phyloP scores from a whole-genome alignment of 768 basidiomycete species.

The Naganishia friedmannii region DNA sequence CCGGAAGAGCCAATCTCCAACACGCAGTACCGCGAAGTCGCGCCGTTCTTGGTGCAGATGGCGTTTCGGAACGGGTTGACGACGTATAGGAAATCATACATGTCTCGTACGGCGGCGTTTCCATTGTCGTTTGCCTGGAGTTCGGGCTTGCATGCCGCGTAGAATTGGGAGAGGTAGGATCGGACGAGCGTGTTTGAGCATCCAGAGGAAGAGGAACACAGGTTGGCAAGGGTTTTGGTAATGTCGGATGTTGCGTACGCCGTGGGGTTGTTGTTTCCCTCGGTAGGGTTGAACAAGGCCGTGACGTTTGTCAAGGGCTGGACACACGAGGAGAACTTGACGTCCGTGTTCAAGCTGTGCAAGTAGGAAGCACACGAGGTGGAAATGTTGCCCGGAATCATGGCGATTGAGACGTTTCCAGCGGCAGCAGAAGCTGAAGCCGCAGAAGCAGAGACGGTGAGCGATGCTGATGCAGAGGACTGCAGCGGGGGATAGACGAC shows the following conservation, averaged over 20 bases:
- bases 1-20: slow-evolving; percentile 54
- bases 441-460: slow-evolving; percentile 32
- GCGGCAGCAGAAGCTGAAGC: slow-evolving; percentile 41
- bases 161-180: slow-evolving; percentile 65
- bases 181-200: slow-evolving; percentile 59
- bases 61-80: slow-evolving; percentile 65
- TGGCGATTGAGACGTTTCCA: slow-evolving; percentile 49
- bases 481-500: background rate
- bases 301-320: slow-evolving; percentile 58
- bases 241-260: slow-evolving; percentile 36
- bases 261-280: slow-evolving; percentile 53
- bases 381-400: slow-evolving; percentile 70
- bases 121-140: slow-evolving; percentile 55
- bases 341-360: slow-evolving; percentile 61
- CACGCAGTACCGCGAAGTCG: slow-evolving; percentile 66
- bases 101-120: slow-evolving; percentile 56
- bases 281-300: slow-evolving; percentile 55
- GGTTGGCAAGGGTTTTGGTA: slow-evolving; percentile 55
- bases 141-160: slow-evolving; percentile 67
- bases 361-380: slow-evolving; percentile 60
- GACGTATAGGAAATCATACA: slow-evolving; percentile 79
- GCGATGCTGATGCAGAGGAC: slow-evolving; percentile 21
- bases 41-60: slow-evolving; percentile 72
- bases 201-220: slow-evolving; percentile 58
- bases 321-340: slow-evolving; percentile 55